These are phyloP conservation scores for Intubia oerlemansii DNA, from an alignment of 2,329 filamentous ascomycete genomes.

Conservation along the genomic window DNA sequence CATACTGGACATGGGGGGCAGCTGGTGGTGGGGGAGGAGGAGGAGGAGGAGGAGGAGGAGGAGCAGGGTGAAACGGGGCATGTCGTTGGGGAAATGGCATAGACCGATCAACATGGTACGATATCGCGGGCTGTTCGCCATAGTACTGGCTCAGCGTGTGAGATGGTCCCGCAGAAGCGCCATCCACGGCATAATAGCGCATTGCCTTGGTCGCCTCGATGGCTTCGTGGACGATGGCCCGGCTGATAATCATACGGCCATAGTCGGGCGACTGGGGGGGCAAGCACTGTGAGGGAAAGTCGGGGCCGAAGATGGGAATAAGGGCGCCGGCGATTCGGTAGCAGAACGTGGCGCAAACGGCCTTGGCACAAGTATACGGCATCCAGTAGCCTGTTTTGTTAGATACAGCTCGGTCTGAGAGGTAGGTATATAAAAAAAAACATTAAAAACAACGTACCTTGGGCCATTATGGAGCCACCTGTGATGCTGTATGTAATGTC, in stretches of 20 bases:
- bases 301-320: slow-evolving; percentile 73
- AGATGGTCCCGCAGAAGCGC: too few relatives aligned
- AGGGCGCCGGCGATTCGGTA: slow-evolving; percentile 63
- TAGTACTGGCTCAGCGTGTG: too few relatives aligned
- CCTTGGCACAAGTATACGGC: slow-evolving; percentile 69
- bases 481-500: slow-evolving; percentile 93
- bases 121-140: too few relatives aligned
- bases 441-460: slow-evolving; percentile 36
- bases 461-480: slow-evolving; percentile 70
- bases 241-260: slow-evolving; percentile 44
- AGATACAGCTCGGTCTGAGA: not conserved
- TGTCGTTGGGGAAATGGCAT: too few relatives aligned
- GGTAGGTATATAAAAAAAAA: not conserved
- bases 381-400: slow-evolving; percentile 69
- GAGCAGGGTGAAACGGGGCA: too few relatives aligned
- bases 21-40: too few relatives aligned
- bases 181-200: too few relatives aligned
- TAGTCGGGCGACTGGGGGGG: slow-evolving; percentile 40
- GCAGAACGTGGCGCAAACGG: slow-evolving; percentile 80
- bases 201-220: slow-evolving; percentile 23
- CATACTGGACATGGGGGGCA: too few relatives aligned
- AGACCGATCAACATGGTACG: too few relatives aligned
- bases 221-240: slow-evolving; percentile 29
- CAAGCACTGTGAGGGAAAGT: slow-evolving; percentile 56
- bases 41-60: too few relatives aligned